These are phyloP conservation scores for Acer saccharum DNA, from an alignment of 345 rosid genomes.

Conservation along the genomic window DNA sequence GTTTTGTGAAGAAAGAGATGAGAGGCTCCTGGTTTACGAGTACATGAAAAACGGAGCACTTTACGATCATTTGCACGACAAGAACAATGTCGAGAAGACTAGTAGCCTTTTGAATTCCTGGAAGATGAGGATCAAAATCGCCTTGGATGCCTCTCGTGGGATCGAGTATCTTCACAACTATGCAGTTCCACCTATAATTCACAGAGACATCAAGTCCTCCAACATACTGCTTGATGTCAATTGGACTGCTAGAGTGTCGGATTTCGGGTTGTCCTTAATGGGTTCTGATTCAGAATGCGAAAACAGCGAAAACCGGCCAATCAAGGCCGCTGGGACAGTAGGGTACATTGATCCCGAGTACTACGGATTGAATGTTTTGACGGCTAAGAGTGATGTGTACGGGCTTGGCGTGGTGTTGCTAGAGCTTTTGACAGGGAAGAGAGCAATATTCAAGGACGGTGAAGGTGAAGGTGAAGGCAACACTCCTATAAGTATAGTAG, in stretches of 20 bases:
- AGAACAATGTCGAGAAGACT: slow-evolving; percentile 56
- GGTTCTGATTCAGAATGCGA: slow-evolving; percentile 56
- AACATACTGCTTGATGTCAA: slow-evolving; percentile 72
- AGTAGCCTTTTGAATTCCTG: slow-evolving; percentile 77
- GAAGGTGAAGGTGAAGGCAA: slow-evolving; percentile 45
- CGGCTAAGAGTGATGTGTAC: slow-evolving; percentile 86
- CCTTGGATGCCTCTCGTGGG: slow-evolving; percentile 84
- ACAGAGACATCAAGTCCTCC: slow-evolving; percentile 86
- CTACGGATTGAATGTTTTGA: slow-evolving; percentile 77
- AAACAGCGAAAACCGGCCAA: slow-evolving; percentile 30
- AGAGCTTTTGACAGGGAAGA: slow-evolving; percentile 76
- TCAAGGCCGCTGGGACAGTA: slow-evolving; percentile 83
- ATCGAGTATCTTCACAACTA: slow-evolving; percentile 85
- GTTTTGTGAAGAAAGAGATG: slow-evolving; percentile 80
- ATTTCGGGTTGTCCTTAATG: slow-evolving; percentile 79
- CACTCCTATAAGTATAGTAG: slow-evolving; percentile 61
- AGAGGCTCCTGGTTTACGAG: slow-evolving; percentile 83
- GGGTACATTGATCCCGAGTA: slow-evolving; percentile 95
- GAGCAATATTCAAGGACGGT: slow-evolving; percentile 57
- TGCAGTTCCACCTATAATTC: slow-evolving; percentile 84
- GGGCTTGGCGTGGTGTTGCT: slow-evolving; percentile 85
- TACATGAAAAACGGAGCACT: slow-evolving; percentile 91
- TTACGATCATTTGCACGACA: slow-evolving; percentile 73
- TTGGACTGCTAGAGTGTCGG: slow-evolving; percentile 85
- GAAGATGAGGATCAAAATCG: slow-evolving; percentile 83